phyloP scores from a whole-genome alignment of 495 filamentous ascomycete species.

The Aspergillus mulundensis region DNA sequence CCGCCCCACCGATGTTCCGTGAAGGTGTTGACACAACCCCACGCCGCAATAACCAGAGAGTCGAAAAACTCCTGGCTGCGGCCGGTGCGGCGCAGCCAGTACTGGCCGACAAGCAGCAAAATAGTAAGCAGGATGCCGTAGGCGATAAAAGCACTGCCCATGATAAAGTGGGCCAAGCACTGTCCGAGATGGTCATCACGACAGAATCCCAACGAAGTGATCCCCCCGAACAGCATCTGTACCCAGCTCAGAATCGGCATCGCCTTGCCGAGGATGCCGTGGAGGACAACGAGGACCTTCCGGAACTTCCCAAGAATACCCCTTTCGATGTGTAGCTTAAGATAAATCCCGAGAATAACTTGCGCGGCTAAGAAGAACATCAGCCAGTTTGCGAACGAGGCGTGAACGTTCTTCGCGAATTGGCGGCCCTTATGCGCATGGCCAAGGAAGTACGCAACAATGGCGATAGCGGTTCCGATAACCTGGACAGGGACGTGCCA shows the following conservation, averaged over 20 bases:
- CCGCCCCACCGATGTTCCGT: conserved; percentile 94
- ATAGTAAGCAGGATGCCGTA: conserved; percentile 88
- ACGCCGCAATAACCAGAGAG: conserved; percentile 80
- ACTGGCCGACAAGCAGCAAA: conserved; percentile 80
- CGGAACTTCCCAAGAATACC: conserved; percentile 79
- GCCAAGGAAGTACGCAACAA: conserved; percentile 85
- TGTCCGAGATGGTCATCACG: conserved; percentile 87
- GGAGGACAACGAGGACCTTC: conserved; percentile 62
- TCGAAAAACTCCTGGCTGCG: conserved; percentile 98
- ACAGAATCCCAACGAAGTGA: conserved; percentile 91
- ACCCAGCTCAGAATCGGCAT: conserved; percentile 87
- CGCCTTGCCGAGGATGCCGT: conserved; percentile 78
- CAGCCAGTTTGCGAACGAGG: conserved; percentile 70
- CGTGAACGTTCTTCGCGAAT: conserved; percentile 80
- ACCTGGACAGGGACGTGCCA: conserved; percentile 94
- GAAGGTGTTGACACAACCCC: conserved; percentile 97
- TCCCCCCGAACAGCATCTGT: conserved; percentile 96
- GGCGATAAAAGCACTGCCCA: conserved; percentile 94
- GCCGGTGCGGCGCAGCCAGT: conserved; percentile 78
- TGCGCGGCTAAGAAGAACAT: conserved; percentile 77
- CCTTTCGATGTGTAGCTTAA: conserved; percentile 82
- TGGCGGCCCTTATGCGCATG: conserved; percentile 86
- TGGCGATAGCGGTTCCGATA: conserved; percentile 66
- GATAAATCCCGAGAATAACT: conserved; percentile 76
- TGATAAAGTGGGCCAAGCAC: conserved; percentile 96